These are phyloP conservation scores for Wallacemonas sp. DNA, from an alignment of 208 protist genomes.

Conservation along the genomic window DNA sequence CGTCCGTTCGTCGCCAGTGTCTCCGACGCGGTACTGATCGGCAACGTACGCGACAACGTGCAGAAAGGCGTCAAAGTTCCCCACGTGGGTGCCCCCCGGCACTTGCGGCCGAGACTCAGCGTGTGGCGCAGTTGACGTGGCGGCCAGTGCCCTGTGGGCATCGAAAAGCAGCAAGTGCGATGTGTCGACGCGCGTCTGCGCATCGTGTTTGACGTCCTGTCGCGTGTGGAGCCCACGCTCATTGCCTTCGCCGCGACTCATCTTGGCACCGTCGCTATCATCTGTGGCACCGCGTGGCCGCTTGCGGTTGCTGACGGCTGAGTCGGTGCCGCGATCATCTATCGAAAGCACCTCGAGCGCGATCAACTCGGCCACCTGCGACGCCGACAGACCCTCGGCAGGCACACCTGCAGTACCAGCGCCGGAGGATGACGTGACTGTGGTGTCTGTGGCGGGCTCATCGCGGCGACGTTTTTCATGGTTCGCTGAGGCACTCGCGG, in stretches of 20 bases:
- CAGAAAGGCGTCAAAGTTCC: neutral
- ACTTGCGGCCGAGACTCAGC: too few species aligned
- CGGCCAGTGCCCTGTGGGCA: neutral
- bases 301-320: too few species aligned
- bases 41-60: neutral
- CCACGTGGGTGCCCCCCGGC: neutral
- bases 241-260: neutral
- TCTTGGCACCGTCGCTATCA: too few species aligned
- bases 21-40: neutral
- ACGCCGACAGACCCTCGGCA: slow-evolving; percentile 8
- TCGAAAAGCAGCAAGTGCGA: neutral
- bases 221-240: too few species aligned
- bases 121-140: too few species aligned
- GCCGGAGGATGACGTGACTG: too few species aligned
- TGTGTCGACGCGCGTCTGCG: neutral
- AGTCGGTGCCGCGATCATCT: neutral
- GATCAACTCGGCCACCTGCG: slow-evolving; percentile 17
- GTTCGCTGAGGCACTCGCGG: neutral
- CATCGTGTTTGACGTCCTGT: too few species aligned
- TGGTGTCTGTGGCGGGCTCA: too few species aligned
- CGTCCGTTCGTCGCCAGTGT: neutral
- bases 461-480: too few species aligned
- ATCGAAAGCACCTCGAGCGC: neutral
- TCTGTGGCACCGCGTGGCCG: too few species aligned
- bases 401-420: neutral